phyloP scores from a whole-genome alignment of 2,329 filamentous ascomycete species.

The Cordyceps cicadae region DNA sequence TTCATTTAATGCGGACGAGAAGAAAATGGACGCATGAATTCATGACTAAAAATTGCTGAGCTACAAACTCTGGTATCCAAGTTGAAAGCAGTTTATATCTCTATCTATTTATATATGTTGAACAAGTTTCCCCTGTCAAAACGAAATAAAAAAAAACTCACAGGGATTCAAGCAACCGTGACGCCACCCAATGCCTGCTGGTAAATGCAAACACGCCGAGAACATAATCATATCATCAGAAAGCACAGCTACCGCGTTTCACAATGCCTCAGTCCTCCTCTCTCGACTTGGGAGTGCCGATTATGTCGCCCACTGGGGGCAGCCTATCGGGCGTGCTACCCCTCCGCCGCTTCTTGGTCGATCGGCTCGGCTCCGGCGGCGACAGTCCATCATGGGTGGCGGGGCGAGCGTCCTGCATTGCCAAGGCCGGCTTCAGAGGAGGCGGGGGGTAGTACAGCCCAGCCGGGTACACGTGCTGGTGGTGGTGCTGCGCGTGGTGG shows the following conservation, averaged over 20 bases:
- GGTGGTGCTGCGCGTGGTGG: neutral
- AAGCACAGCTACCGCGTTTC: neutral
- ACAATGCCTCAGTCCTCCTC: neutral
- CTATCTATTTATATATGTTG: neutral
- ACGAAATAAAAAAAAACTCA: neutral
- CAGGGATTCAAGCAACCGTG: neutral
- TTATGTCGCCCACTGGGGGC: slow-evolving; percentile 2
- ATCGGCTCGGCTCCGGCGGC: neutral
- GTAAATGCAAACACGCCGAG: neutral
- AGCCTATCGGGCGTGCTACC: neutral
- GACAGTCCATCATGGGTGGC: neutral
- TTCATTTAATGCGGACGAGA: neutral
- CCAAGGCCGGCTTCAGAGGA: neutral
- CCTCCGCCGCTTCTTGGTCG: neutral
- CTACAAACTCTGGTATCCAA: neutral
- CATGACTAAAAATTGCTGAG: too few species aligned
- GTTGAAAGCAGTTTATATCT: slow-evolving; percentile 1
- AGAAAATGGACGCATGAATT: neutral
- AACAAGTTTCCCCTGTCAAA: neutral
- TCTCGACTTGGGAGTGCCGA: neutral
- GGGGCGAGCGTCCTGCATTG: neutral
- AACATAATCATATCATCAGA: neutral
- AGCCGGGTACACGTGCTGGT: neutral
- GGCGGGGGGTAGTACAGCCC: neutral
- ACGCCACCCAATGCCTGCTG: neutral